A percentile compares a stretch with the other conserved stretches of the same genome.
Conservation (phyloP, 2,329 filamentous ascomycete genomes). For the Ambrosiella beaveri region DNA sequence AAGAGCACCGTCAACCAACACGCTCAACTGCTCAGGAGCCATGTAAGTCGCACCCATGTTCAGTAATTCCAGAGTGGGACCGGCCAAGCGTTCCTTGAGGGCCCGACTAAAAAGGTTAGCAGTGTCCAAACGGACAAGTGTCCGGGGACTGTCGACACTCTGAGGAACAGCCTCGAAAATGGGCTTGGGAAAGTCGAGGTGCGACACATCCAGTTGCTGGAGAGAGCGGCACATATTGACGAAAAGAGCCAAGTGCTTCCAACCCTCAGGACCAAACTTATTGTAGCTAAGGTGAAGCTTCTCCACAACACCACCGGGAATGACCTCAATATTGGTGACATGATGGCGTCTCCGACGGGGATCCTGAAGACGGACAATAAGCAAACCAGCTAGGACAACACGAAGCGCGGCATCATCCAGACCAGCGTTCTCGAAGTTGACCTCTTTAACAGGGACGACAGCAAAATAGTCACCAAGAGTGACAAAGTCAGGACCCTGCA, state of each 20-base stretch:
- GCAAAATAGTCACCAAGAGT: conserved; percentile 89
- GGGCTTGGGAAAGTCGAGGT: conserved; percentile 52
- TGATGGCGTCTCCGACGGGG: conserved; percentile 23
- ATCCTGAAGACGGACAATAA: conserved; percentile 57
- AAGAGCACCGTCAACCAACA: conserved; percentile 66
- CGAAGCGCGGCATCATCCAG: conserved; percentile 74
- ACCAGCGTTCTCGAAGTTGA: conserved; percentile 75
- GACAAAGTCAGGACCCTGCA: conserved; percentile 67
- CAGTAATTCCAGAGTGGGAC: conserved; percentile 61
- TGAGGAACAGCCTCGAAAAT: conserved; percentile 12
- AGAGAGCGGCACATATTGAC: conserved; percentile 78
- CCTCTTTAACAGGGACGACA: conserved; percentile 73
- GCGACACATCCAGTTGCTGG: conserved; percentile 71
- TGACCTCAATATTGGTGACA: conserved; percentile 22
- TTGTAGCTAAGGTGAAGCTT: conserved; percentile 83
- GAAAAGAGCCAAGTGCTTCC: conserved; percentile 81
- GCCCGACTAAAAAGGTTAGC: conserved; percentile 54
- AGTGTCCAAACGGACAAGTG: conserved; percentile 31
- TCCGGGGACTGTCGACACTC: conserved; percentile 16
- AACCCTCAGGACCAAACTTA: conserved; percentile 71
- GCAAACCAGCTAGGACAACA: conserved; percentile 67
- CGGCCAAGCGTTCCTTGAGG: conserved; percentile 59
- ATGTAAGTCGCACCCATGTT: conserved; percentile 67
- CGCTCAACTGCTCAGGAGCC: conserved; percentile 50
- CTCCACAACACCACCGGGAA: conserved; percentile 60